Base-by-base conservation (phyloP, 371 early-diverging fungal genomes). In the Thermomucor indicae-seudaticae region DNA sequence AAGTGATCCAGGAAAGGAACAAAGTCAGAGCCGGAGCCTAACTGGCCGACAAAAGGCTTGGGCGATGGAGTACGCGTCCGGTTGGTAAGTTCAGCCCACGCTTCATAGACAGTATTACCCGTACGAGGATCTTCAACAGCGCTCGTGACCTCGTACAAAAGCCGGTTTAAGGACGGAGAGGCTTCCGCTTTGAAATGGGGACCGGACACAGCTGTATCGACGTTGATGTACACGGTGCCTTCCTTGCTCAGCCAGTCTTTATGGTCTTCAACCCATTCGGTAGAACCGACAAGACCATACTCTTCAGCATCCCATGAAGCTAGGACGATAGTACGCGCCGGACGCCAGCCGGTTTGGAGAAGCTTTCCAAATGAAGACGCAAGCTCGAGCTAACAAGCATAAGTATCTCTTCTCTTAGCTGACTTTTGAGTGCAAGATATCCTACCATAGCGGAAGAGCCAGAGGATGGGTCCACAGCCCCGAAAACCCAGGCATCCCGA, bases 401-500 rank as follows among this genome's bases (percentile, higher is more conserved):
- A 8, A 17, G 10, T 8, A 40, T 40, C 19, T 17, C 17, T 7
- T 40, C 6, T 44, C 27, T 14, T 25, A 16, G 14, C 10, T 32
- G 32, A 32, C 10, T 32, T 8, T 37, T 22, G 17, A n/a, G 22
- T 19, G 3, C 14, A 1, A 19, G 3, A 0, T 34, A 23, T 16
- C 43, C 63, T 71, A 75, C 72, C 72, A 86, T 54, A 29, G 71
- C 60, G 6, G 85, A 75, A 16, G 81, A 75, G 7, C 86, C 86
- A 11, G 83, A 81, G 11, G 72, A 75, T 14, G 86, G 83, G 30
- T 84, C 86, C n/a, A 78, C 75, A 32, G 86, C 85, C 25, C 83
- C 83, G 7, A 74, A 68, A 12, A 79, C 78, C 84, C 85, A 83
- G 6, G 86, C 79, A 52, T 87, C 87, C 39, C 86, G 73, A 47